Evolutionary conservation across 23 red algal species (phyloP).

Genomic region (Gracilariopsis chorda): DNA sequence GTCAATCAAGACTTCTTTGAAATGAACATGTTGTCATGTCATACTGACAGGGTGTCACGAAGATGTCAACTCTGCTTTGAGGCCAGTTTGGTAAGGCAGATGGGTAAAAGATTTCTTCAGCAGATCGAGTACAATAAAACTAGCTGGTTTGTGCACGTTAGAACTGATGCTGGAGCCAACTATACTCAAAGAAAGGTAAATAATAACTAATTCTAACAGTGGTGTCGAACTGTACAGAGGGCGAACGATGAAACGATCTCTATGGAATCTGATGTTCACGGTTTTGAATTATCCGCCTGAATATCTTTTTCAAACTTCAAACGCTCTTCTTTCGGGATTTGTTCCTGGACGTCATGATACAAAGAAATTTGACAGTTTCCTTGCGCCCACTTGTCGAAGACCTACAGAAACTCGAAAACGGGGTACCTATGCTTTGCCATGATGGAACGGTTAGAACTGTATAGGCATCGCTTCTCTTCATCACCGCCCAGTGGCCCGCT

Average conservation of each 20-base stretch:
- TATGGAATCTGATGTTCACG: not conserved
- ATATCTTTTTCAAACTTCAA: not conserved
- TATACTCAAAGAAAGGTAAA: too few relatives aligned
- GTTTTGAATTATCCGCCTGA: not conserved
- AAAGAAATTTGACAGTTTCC: not conserved
- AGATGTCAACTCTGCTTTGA: too few relatives aligned
- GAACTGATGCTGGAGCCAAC: too few relatives aligned
- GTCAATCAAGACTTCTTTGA: too few relatives aligned
- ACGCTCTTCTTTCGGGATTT: not conserved
- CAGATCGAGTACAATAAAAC: too few relatives aligned
- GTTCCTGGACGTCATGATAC: not conserved
- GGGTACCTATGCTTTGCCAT: not conserved
- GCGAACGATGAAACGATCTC: not conserved
- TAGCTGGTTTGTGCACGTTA: too few relatives aligned
- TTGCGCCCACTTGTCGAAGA: not conserved
- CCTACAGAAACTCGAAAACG: not conserved
- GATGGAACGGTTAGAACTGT: not conserved
- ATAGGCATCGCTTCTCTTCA: not conserved
- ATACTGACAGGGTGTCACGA: too few relatives aligned
- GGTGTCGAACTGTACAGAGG: not conserved
- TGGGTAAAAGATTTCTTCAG: too few relatives aligned
- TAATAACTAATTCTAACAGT: too few relatives aligned
- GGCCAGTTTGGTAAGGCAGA: too few relatives aligned
- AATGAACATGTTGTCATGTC: too few relatives aligned
- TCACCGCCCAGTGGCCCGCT: not conserved